Percentiles rank a stretch among this genome's conserved stretches.
phyloP scores from a whole-genome alignment of 495 filamentous ascomycete genomes.

The Penicillium roqueforti region DNA sequence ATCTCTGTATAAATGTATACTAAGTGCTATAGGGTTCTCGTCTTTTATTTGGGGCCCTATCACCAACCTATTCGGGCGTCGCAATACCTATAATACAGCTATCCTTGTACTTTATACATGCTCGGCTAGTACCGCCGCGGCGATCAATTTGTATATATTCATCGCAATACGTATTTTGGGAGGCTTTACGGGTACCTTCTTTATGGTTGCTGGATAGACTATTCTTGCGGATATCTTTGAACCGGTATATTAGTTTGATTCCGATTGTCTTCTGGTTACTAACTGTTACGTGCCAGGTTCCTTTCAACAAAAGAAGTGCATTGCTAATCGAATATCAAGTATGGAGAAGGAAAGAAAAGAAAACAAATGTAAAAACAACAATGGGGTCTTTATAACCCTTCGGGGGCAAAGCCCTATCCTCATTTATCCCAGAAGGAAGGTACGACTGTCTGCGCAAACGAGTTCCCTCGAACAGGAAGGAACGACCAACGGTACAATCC shows the following conservation, averaged over 20 bases:
- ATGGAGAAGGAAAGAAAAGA: no score
- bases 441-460: no score
- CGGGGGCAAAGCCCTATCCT: no score
- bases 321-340: no score
- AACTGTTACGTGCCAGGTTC: no score
- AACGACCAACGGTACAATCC: no score
- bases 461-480: no score
- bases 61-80: conserved; percentile 31
- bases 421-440: no score
- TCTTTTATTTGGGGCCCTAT: conserved; percentile 52
- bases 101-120: conserved; percentile 36
- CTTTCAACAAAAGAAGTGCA: no score
- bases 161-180: conserved; percentile 39
- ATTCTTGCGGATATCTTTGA: conserved; percentile 46
- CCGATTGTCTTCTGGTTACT: not conserved
- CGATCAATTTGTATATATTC: conserved; percentile 36
- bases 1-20: no score
- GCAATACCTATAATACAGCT: conserved; percentile 35
- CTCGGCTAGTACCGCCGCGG: conserved; percentile 32
- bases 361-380: no score
- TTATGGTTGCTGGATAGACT: conserved; percentile 47
- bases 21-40: conserved; percentile 54
- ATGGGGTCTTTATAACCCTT: no score
- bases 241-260: conserved; percentile 28
- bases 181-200: conserved; percentile 43